Evolutionary conservation across 2,329 filamentous ascomycete species (phyloP).

Genomic region (Trichoderma citrinoviride): DNA sequence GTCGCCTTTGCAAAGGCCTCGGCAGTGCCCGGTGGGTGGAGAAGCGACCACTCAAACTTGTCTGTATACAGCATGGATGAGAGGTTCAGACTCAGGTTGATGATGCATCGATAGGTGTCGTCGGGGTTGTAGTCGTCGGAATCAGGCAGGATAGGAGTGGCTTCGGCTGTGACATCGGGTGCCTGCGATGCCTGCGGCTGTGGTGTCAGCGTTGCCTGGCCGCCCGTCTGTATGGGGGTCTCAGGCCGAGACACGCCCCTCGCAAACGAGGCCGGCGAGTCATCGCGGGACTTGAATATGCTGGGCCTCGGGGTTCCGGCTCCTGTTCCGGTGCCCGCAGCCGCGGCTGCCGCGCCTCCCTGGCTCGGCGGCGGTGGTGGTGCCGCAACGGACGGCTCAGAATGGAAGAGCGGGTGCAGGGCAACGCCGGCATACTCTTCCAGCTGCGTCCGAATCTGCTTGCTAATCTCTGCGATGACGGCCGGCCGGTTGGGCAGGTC

Average conservation of each 20-base stretch:
- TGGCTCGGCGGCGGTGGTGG: slow-evolving; percentile 22
- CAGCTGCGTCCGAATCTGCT: slow-evolving; percentile 89
- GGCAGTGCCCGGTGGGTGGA: slow-evolving; percentile 87
- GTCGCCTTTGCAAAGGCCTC: slow-evolving; percentile 91
- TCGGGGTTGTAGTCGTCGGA: slow-evolving; percentile 82
- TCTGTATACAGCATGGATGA: slow-evolving; percentile 91
- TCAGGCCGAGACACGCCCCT: slow-evolving; percentile 48
- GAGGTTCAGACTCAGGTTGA: slow-evolving; percentile 87
- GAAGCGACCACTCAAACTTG: slow-evolving; percentile 95
- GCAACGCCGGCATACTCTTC: slow-evolving; percentile 96
- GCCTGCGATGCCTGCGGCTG: slow-evolving; percentile 36
- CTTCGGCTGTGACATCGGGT: slow-evolving; percentile 65
- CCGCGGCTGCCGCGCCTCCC: slow-evolving; percentile 18
- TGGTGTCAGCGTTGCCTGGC: slow-evolving; percentile 52
- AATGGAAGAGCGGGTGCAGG: slow-evolving; percentile 86
- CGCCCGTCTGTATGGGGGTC: slow-evolving; percentile 55
- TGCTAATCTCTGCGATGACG: slow-evolving; percentile 78
- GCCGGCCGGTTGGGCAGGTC: slow-evolving; percentile 75
- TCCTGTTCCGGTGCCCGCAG: slow-evolving; percentile 24
- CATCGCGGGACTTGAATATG: slow-evolving; percentile 39
- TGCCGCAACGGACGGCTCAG: slow-evolving; percentile 39
- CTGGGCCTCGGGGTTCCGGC: slow-evolving; percentile 33
- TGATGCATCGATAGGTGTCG: slow-evolving; percentile 90
- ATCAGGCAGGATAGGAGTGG: slow-evolving; percentile 58
- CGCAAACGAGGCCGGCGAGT: slow-evolving; percentile 38